These are phyloP conservation scores for Colletotrichum phormii DNA, from an alignment of 2,329 filamentous ascomycete species.

Conservation along the genomic window DNA sequence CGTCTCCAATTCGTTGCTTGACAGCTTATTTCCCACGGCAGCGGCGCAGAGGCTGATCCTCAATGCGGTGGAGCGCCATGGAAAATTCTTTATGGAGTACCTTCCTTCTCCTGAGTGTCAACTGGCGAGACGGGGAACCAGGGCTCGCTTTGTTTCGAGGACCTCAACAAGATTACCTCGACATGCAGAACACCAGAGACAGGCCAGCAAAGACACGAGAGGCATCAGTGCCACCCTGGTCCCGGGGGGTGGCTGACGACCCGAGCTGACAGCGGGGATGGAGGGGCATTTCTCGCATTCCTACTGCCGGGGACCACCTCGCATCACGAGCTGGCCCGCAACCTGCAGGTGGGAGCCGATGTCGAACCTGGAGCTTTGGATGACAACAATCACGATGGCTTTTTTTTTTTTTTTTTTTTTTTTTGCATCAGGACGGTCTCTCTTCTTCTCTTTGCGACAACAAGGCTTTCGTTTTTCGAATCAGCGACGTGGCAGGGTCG, in stretches of 20 bases:
- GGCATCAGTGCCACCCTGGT: slow-evolving; percentile 26
- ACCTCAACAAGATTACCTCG: slow-evolving; percentile 25
- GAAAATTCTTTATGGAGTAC: slow-evolving; percentile 1
- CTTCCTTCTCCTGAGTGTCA: slow-evolving; percentile 24
- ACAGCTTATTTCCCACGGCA: slow-evolving; percentile 29
- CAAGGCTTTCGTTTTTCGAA: not conserved
- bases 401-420: not conserved
- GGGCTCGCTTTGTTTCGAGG: slow-evolving; percentile 36
- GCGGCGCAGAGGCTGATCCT: slow-evolving; percentile 19
- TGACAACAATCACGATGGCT: not conserved
- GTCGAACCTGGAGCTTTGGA: not conserved
- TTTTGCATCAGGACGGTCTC: not conserved
- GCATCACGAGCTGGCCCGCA: not conserved
- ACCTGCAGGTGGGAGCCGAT: not conserved
- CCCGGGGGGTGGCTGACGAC: slow-evolving; percentile 9
- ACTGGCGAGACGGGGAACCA: slow-evolving; percentile 23
- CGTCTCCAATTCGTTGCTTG: slow-evolving; percentile 23
- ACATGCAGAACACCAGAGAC: slow-evolving; percentile 25
- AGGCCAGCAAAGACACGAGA: slow-evolving; percentile 12
- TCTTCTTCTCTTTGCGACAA: not conserved
- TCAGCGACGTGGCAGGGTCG: slow-evolving; percentile 4
- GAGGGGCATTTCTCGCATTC: not conserved
- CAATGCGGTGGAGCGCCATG: slow-evolving; percentile 27
- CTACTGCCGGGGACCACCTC: not conserved
- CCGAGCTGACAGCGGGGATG: slow-evolving; percentile 2